Evolutionary conservation across 129 eudicot genomes (phyloP).

Genomic region (Ambrosia trifida): DNA sequence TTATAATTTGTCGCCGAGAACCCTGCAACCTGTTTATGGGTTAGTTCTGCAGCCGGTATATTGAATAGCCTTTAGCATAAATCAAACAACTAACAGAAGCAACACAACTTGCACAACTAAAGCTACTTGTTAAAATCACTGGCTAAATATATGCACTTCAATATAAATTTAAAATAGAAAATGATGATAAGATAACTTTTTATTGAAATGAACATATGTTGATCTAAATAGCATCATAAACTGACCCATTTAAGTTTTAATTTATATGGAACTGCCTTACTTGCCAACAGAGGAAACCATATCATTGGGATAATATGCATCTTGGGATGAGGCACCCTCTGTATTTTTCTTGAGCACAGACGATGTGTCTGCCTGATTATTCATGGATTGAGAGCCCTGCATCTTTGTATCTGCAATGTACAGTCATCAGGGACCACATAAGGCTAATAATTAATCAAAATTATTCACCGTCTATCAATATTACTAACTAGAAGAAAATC

Average conservation of each 20-base stretch:
- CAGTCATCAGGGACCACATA: conserved; percentile 46
- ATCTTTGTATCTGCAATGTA: conserved; percentile 77
- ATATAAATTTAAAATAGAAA: not conserved
- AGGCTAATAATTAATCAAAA: conserved; percentile 34
- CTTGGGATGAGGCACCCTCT: conserved; percentile 41
- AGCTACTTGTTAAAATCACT: conserved; percentile 1
- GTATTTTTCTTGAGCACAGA: conserved; percentile 28
- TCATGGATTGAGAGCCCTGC: conserved; percentile 51
- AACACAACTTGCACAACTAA: conserved; percentile 14
- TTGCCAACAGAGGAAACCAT: conserved; percentile 53
- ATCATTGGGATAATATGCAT: conserved; percentile 46
- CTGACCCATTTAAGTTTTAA: conserved; percentile 12
- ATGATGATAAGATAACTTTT: conserved; percentile 9
- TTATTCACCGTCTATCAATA: not conserved
- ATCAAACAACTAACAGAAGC: conserved; percentile 24
- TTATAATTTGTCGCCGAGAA: conserved; percentile 76
- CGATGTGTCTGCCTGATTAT: conserved; percentile 40
- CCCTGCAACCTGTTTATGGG: conserved; percentile 79
- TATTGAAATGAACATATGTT: conserved; percentile 7
- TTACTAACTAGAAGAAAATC: conserved; percentile 23
- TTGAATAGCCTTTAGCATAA: conserved; percentile 20
- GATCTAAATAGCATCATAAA: conserved; percentile 2
- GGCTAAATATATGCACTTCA: not conserved
- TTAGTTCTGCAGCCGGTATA: conserved; percentile 41
- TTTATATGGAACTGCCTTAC: conserved; percentile 47